Base-by-base conservation (phyloP, 768 basidiomycete species). In the Termitomyces sp. region DNA sequence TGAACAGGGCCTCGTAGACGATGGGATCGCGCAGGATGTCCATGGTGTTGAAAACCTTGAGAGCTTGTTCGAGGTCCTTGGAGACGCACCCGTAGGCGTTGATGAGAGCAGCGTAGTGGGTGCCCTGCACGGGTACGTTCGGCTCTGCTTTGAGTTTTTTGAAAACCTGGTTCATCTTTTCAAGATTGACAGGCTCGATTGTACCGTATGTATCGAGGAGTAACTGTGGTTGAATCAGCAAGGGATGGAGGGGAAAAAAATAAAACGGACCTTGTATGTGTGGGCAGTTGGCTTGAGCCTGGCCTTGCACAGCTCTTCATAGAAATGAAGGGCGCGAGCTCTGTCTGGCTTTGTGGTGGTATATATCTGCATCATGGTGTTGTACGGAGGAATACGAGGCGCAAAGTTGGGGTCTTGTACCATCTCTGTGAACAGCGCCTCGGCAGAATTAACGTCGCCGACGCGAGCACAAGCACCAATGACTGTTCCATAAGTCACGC, bases 331-430 rank as follows among this genome's bases (percentile, higher is more conserved):
- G 18, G 88, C 90, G 47, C 85, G 81, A 27, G 80, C 80, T 53
- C 94, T 83, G 61, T 92, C 87, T 1, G 94, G 96, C 69, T 90
- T 91, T n/a, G 90, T 94, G 55, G 87, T 84, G 49, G 89, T 87
- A 73, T 93, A 94, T 64, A 96, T 78, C 70, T 99, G 97, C 84
- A 99, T 98, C 94, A 99, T 97, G 34, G 90, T 94, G 74, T 99
- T 99, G 79, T 87, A 99, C 0, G 96, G 96, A 20, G 96, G 97
- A 1, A 97, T 86, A 7, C 94, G 80, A 9, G 95, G 88, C 72
- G 80, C 88, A 79, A 94, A 98, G 63, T 87, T 88, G 36, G 71
- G 76, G 58, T 84, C 77, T 44, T 71, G 61, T 0, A 76, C 69
- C 97, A 99, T 98, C 75, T 98, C 94, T 55, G 72, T 67, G 74